These are phyloP conservation scores for Hypoxylon rubiginosum DNA, from an alignment of 2,329 filamentous ascomycete species.

Conservation along the genomic window DNA sequence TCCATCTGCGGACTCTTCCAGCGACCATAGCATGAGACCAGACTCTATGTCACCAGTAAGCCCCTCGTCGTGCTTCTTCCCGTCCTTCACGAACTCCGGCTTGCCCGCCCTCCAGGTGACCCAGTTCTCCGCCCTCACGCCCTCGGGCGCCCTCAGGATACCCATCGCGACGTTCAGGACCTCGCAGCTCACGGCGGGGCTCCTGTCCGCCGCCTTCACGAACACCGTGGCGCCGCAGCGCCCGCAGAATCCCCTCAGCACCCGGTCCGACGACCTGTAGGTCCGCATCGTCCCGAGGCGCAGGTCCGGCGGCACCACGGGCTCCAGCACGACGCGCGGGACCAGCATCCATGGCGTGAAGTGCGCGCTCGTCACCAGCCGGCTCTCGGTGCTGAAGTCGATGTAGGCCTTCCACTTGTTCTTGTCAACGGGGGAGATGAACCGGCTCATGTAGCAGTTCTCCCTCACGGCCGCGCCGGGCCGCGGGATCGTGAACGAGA, in stretches of 20 bases:
- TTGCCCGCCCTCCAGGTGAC: slow-evolving; percentile 60
- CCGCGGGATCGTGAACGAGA: slow-evolving; percentile 60
- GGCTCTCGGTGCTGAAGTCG: slow-evolving; percentile 61
- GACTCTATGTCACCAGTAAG: slow-evolving; percentile 55
- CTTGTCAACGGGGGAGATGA: slow-evolving; percentile 55
- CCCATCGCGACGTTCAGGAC: slow-evolving; percentile 61
- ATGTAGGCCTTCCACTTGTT: slow-evolving; percentile 59
- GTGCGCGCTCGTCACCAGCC: slow-evolving; percentile 58
- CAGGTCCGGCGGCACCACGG: slow-evolving; percentile 55
- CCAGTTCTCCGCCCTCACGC: slow-evolving; percentile 61
- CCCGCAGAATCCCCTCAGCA: slow-evolving; percentile 61
- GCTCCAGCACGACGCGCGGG: slow-evolving; percentile 55
- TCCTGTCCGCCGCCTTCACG: slow-evolving; percentile 49
- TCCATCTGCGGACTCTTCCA: slow-evolving; percentile 55
- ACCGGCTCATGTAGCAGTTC: slow-evolving; percentile 51
- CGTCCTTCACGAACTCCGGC: slow-evolving; percentile 53
- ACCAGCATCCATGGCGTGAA: slow-evolving; percentile 60
- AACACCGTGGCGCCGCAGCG: slow-evolving; percentile 62
- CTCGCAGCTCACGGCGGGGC: slow-evolving; percentile 49
- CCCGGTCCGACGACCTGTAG: slow-evolving; percentile 56
- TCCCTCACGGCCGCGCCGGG: slow-evolving; percentile 52
- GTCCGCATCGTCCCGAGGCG: slow-evolving; percentile 60
- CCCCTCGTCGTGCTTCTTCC: slow-evolving; percentile 52
- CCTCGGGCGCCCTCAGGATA: slow-evolving; percentile 60
- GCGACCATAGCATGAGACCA: slow-evolving; percentile 57